Evolutionary conservation across 2,329 filamentous ascomycete species (phyloP).

Genomic region (Cytospora leucostoma): DNA sequence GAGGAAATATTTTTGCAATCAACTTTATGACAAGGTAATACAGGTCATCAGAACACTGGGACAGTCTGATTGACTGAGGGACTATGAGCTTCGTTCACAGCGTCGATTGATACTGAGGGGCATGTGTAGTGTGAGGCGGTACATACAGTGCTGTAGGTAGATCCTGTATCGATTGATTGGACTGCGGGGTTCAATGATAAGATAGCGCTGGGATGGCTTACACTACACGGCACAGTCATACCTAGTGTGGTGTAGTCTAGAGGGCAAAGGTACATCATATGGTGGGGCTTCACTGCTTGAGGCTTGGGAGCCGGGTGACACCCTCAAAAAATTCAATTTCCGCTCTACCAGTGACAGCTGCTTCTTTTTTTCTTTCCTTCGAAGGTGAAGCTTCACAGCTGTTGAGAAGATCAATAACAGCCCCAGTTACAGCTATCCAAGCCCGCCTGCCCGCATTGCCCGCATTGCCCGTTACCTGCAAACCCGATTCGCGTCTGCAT

Average conservation of each 20-base stretch:
- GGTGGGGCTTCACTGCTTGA: not conserved
- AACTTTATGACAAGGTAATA: too few relatives aligned
- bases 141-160: not conserved
- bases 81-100: too few relatives aligned
- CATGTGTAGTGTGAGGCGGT: not conserved
- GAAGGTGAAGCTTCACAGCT: not conserved
- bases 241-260: too few relatives aligned
- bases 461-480: too few relatives aligned
- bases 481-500: conserved; percentile 2
- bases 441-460: not conserved
- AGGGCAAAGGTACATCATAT: too few relatives aligned
- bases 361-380: not conserved
- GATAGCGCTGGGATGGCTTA: not conserved
- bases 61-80: too few relatives aligned
- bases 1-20: too few relatives aligned
- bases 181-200: not conserved
- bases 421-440: not conserved
- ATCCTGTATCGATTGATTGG: not conserved
- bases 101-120: too few relatives aligned
- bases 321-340: not conserved
- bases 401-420: not conserved
- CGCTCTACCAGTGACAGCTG: not conserved
- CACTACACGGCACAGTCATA: not conserved
- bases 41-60: too few relatives aligned
- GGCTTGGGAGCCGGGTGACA: not conserved